Evolutionary conservation across 1,284 basidiomycete genomes (phyloP).

Genomic region (Austroboletus novae-zelandiae): DNA sequence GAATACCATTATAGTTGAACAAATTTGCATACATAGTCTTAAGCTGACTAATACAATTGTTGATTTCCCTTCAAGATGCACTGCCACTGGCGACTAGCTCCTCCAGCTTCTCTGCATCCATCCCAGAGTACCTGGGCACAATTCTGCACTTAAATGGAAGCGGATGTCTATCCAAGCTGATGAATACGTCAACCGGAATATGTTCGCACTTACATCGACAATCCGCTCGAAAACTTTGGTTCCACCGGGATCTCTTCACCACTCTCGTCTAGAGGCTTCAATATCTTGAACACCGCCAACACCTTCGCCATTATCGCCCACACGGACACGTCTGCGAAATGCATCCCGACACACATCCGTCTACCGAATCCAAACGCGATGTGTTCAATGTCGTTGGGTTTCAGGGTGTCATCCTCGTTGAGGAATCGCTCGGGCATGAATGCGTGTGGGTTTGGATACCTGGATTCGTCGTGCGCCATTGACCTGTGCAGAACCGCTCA

Average conservation of each 20-base stretch:
- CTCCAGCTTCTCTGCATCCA: conserved; percentile 6
- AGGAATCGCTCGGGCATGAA: conserved; percentile 19
- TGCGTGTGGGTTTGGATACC: conserved; percentile 4
- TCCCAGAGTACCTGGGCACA: conserved; percentile 5
- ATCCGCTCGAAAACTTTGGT: neutral
- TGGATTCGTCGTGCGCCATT: conserved; percentile 14
- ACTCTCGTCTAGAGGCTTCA: conserved; percentile 11
- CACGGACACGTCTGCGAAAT: conserved; percentile 10
- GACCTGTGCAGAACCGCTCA: conserved; percentile 2
- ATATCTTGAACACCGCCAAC: conserved; percentile 13
- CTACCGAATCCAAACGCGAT: conserved; percentile 12
- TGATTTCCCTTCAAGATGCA: too few species aligned
- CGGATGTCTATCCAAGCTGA: conserved; percentile 6
- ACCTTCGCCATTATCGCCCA: conserved; percentile 14
- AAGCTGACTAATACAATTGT: too few species aligned
- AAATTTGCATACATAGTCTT: neutral
- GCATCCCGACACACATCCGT: conserved; percentile 11
- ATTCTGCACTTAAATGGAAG: conserved; percentile 15
- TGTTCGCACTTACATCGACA: conserved; percentile 3
- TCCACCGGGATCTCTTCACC: conserved; percentile 7
- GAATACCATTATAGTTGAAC: too few species aligned
- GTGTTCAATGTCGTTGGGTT: conserved; percentile 3
- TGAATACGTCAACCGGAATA: neutral
- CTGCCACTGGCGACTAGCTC: conserved; percentile 5
- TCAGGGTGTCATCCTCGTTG: conserved; percentile 8